These are phyloP conservation scores for Platanus orientalis DNA, from an alignment of 164 flowering plant species.

Conservation along the genomic window DNA sequence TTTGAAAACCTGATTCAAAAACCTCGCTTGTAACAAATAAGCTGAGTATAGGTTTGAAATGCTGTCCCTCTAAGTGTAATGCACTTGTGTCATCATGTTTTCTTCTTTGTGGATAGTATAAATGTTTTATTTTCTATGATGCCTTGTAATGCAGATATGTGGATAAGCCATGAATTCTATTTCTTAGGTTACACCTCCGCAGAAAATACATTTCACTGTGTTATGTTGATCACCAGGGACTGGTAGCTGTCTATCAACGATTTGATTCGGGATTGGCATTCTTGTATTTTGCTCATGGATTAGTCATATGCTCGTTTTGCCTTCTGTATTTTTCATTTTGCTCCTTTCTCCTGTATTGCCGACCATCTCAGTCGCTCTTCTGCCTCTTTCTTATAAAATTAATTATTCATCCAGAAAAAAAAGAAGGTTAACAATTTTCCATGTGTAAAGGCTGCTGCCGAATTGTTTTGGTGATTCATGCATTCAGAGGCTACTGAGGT, in stretches of 20 bases:
- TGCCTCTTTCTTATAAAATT: no score
- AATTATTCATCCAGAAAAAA: no score
- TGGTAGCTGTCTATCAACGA: constrained; percentile 45
- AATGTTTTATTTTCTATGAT: background rate
- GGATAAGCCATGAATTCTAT: constrained; percentile 92
- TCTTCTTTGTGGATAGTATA: background rate
- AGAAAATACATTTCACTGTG: background rate
- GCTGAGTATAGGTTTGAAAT: background rate
- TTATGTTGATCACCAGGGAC: constrained; percentile 2
- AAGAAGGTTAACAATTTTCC: constrained; percentile 34
- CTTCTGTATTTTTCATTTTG: no score
- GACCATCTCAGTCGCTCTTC: constrained; percentile 54
- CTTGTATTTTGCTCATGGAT: no score
- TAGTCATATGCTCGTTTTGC: no score
- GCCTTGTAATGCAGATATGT: constrained; percentile 47
- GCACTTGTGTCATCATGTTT: background rate
- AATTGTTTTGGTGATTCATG: constrained; percentile 59
- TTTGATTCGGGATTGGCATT: no score
- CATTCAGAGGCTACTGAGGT: background rate
- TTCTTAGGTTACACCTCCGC: constrained; percentile 62
- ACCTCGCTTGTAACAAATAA: background rate
- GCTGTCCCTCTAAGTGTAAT: background rate
- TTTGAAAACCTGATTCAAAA: background rate
- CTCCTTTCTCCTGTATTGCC: constrained; percentile 94
- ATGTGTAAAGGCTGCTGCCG: constrained; percentile 59